Conservation (phyloP, 805 yeast species). For the Pichia nanzhaoensis region DNA sequence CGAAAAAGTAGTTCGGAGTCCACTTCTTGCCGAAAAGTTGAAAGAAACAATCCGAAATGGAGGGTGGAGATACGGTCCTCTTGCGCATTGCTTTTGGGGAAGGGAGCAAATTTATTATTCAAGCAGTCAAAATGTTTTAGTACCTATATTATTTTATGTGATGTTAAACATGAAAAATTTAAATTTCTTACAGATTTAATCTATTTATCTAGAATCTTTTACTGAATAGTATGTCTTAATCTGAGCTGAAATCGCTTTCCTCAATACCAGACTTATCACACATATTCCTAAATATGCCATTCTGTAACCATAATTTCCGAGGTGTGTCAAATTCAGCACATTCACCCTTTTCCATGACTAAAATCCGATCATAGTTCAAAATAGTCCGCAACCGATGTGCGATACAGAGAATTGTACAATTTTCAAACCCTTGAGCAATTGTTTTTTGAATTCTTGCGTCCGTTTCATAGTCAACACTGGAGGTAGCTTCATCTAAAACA, state of each 20-base stretch:
- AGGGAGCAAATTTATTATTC: no score
- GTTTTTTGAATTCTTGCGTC: slow-evolving; percentile 58
- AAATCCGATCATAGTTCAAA: slow-evolving; percentile 48
- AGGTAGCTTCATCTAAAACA: slow-evolving; percentile 71
- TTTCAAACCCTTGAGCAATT: slow-evolving; percentile 48
- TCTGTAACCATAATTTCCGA: slow-evolving; percentile 28
- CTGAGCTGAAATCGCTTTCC: neutral
- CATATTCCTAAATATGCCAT: slow-evolving; percentile 45
- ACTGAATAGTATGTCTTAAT: no score
- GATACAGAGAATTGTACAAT: slow-evolving; percentile 63
- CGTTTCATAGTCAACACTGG: slow-evolving; percentile 68
- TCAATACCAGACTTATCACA: slow-evolving; percentile 35
- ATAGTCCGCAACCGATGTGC: slow-evolving; percentile 68
- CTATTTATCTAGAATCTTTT: no score
- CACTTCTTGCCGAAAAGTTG: no score
- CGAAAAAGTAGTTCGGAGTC: no score
- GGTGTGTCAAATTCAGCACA: slow-evolving; percentile 54
- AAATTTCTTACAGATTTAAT: no score
- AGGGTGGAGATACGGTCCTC: no score
- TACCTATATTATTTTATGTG: no score
- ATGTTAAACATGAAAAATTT: no score
- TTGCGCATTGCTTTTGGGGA: no score
- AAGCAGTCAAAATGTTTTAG: no score
- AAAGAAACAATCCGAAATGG: no score
- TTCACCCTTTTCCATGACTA: slow-evolving; percentile 54